Evolutionary conservation across 78 protist species (phyloP).

Genomic region (Planoprotostelium fungivorum): DNA sequence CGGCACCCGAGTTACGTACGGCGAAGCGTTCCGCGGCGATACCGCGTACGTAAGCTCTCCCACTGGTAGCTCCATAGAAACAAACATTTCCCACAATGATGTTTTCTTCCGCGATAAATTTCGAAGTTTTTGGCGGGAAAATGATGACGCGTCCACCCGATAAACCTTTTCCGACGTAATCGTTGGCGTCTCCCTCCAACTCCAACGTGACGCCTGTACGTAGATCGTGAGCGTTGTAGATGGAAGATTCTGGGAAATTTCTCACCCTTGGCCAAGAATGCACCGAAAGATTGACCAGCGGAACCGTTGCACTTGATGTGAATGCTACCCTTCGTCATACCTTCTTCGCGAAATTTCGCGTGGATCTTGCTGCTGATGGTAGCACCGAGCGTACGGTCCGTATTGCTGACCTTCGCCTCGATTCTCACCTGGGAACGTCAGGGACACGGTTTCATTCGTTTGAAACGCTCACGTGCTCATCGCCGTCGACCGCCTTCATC

Average conservation of each 20-base stretch:
- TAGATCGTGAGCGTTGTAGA: not conserved
- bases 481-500: not conserved
- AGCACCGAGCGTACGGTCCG: slow-evolving; percentile 72
- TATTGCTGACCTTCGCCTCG: slow-evolving; percentile 28
- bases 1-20: slow-evolving; percentile 85
- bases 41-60: slow-evolving; percentile 67
- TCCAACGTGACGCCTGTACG: slow-evolving; percentile 38
- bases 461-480: not conserved
- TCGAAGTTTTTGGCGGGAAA: slow-evolving; percentile 22
- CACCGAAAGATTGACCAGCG: slow-evolving; percentile 86
- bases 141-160: slow-evolving; percentile 67
- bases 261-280: slow-evolving; percentile 36
- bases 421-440: not conserved
- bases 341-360: slow-evolving; percentile 29
- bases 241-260: not conserved
- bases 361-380: slow-evolving; percentile 57
- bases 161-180: slow-evolving; percentile 83
- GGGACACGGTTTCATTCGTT: not conserved
- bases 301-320: slow-evolving; percentile 55
- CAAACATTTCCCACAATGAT: slow-evolving; percentile 81
- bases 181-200: slow-evolving; percentile 82
- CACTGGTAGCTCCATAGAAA: slow-evolving; percentile 86
- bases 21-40: slow-evolving; percentile 85
- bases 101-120: slow-evolving; percentile 42
- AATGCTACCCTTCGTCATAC: slow-evolving; percentile 57